phyloP scores from a whole-genome alignment of 768 basidiomycete species.

The Leucocoprinus sp. region DNA sequence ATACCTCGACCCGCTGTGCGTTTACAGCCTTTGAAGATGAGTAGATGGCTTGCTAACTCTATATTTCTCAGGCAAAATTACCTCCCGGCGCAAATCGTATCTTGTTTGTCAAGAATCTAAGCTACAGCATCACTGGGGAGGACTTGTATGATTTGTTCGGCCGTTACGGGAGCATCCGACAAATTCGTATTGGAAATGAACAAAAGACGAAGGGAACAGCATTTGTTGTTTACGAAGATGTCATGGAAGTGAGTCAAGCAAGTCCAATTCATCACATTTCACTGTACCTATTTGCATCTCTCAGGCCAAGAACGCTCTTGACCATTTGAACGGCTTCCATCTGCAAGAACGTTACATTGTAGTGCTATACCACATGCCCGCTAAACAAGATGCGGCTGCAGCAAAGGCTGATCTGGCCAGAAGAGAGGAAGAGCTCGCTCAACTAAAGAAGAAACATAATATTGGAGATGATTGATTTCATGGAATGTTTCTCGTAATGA shows the following conservation, averaged over 20 bases:
- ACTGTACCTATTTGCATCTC: conserved; percentile 11
- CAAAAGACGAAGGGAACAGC: conserved; percentile 92
- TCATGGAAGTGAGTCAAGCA: conserved; percentile 83
- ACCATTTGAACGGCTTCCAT: conserved; percentile 97
- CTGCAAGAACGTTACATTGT: conserved; percentile 97
- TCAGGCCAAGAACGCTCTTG: conserved; percentile 93
- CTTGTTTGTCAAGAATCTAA: conserved; percentile 88
- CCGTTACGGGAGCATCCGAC: conserved; percentile 93
- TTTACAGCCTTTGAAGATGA: background rate
- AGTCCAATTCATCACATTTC: background rate
- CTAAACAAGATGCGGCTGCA: conserved; percentile 91
- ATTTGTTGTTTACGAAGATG: conserved; percentile 93
- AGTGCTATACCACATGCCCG: conserved; percentile 95
- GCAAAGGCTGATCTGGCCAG: conserved; percentile 88
- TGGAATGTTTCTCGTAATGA: conserved; percentile 2
- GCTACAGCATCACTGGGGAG: conserved; percentile 87
- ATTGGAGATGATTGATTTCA: conserved; percentile 61
- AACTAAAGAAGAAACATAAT: conserved; percentile 80
- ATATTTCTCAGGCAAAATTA: conserved; percentile 57
- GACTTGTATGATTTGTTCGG: conserved; percentile 97
- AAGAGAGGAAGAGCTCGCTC: conserved; percentile 83
- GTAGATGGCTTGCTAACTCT: background rate
- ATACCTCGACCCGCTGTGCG: conserved; percentile 63
- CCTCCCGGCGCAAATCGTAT: conserved; percentile 89
- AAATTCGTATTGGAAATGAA: conserved; percentile 90